Percentiles rank a stretch among this genome's conserved stretches.
These are phyloP conservation scores for Xylariaceae sp. DNA, from an alignment of 2,329 filamentous ascomycete species.

Conservation along the genomic window DNA sequence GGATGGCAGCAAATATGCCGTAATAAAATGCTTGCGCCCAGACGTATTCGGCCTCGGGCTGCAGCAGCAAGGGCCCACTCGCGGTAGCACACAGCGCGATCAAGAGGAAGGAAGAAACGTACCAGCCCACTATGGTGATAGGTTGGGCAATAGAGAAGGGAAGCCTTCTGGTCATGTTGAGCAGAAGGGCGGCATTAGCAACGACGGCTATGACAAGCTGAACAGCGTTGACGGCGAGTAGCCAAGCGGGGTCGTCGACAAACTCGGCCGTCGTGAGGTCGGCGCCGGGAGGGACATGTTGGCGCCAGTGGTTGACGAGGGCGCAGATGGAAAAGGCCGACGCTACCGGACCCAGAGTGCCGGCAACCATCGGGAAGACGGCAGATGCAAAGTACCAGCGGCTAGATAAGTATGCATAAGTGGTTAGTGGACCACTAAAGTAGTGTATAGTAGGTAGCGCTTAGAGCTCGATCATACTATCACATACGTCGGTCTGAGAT, in stretches of 20 bases:
- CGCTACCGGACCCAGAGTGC: conserved; percentile 77
- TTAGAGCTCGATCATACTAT: background rate
- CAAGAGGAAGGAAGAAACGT: conserved; percentile 58
- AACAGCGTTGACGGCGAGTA: conserved; percentile 68
- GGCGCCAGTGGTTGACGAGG: conserved; percentile 74
- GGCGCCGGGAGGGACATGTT: conserved; percentile 44
- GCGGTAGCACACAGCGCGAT: conserved; percentile 62
- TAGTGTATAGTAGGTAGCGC: background rate
- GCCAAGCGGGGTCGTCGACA: conserved; percentile 66
- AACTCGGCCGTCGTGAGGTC: conserved; percentile 45
- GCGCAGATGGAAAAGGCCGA: conserved; percentile 85
- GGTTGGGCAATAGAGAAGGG: conserved; percentile 79
- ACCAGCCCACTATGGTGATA: conserved; percentile 77
- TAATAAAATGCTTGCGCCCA: conserved; percentile 85
- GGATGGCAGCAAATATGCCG: conserved; percentile 68
- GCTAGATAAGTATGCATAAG: conserved; percentile 28
- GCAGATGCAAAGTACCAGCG: conserved; percentile 61
- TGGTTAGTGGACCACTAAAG: conserved; percentile 3
- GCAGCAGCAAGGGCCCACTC: conserved; percentile 46
- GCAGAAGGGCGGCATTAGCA: conserved; percentile 74
- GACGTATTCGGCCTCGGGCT: conserved; percentile 46
- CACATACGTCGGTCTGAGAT: conserved; percentile 41
- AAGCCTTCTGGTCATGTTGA: conserved; percentile 79
- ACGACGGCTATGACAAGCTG: conserved; percentile 71
- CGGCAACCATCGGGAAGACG: conserved; percentile 72